Evolutionary conservation across 352 stramenopile species (phyloP).

Genomic region (Plasmopara viticola): DNA sequence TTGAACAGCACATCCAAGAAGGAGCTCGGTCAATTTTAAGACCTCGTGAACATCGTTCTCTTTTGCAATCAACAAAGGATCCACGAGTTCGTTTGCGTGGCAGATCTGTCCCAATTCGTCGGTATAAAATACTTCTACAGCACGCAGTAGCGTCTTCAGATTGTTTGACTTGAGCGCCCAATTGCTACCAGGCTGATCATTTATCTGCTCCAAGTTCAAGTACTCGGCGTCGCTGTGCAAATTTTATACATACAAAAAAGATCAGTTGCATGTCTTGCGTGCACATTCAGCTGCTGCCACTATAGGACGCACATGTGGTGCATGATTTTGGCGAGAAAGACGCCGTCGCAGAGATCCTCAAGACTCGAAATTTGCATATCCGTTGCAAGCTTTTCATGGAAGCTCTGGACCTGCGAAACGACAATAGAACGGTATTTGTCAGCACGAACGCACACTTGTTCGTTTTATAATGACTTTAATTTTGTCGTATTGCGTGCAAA

Average conservation of each 20-base stretch:
- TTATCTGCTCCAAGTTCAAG: conserved; percentile 70
- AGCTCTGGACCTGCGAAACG: conserved; percentile 57
- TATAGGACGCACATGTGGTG: conserved; percentile 66
- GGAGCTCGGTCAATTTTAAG: conserved; percentile 58
- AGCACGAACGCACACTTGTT: conserved; percentile 2
- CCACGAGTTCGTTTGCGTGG: conserved; percentile 60
- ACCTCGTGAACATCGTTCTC: conserved; percentile 63
- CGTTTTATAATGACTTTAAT: background rate
- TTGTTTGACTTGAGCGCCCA: conserved; percentile 79
- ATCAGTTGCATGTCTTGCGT: conserved; percentile 5
- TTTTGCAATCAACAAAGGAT: conserved; percentile 62
- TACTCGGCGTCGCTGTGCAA: conserved; percentile 69
- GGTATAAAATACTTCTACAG: conserved; percentile 76
- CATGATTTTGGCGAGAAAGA: conserved; percentile 81
- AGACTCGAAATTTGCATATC: conserved; percentile 37
- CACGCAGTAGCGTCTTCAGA: conserved; percentile 67
- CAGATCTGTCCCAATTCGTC: conserved; percentile 76
- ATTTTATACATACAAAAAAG: background rate
- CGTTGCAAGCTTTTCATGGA: conserved; percentile 46
- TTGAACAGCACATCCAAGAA: conserved; percentile 76
- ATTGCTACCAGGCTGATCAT: conserved; percentile 46
- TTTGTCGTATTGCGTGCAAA: background rate
- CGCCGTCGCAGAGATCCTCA: conserved; percentile 64
- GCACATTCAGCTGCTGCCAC: background rate
- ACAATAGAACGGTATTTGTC: background rate